Percentiles rank a stretch among this genome's conserved stretches.
Evolutionary conservation across 768 basidiomycete species (phyloP).

Genomic region (Lactarius indigo): DNA sequence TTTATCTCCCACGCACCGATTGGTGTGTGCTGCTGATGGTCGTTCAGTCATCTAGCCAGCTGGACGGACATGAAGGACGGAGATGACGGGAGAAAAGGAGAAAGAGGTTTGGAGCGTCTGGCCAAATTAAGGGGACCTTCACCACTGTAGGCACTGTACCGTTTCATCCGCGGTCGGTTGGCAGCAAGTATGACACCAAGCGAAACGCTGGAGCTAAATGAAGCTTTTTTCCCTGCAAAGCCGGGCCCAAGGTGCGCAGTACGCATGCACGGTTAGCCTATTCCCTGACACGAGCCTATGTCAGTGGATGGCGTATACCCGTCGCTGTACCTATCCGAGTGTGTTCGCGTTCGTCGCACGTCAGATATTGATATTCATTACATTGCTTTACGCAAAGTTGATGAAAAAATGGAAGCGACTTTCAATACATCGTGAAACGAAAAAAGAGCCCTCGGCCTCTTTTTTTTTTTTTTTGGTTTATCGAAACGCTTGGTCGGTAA

Average conservation of each 20-base stretch:
- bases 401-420: background rate
- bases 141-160: no score
- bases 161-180: no score
- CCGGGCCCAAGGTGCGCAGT: background rate
- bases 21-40: background rate
- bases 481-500: background rate
- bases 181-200: background rate
- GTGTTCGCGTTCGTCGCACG: background rate
- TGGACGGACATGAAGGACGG: background rate
- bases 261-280: background rate
- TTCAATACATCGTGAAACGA: background rate
- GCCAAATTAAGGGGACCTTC: no score
- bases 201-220: background rate
- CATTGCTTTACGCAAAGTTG: background rate
- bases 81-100: background rate
- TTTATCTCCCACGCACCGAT: background rate
- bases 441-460: background rate
- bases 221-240: background rate
- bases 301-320: background rate
- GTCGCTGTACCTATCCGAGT: background rate
- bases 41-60: background rate
- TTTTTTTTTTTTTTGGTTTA: background rate
- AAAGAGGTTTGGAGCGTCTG: background rate
- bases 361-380: background rate
- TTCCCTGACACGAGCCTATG: background rate